Base-by-base conservation (phyloP, 371 early-diverging fungal genomes). In the Thermomucor indicae-seudaticae region DNA sequence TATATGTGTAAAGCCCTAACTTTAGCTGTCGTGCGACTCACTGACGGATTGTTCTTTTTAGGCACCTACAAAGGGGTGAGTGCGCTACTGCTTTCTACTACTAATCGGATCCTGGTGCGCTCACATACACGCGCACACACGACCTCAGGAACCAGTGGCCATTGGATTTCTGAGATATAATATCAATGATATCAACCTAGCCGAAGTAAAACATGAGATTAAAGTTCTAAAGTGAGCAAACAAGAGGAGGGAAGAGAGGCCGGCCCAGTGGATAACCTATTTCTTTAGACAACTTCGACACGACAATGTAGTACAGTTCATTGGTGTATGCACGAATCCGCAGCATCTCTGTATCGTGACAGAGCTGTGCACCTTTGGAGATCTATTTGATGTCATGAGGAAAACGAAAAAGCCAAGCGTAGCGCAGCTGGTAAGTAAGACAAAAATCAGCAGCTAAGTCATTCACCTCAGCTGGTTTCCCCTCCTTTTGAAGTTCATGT, bases 121-220 rank as follows among this genome's bases (percentile, higher is more conserved):
- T n/a, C n/a, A n/a, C n/a, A n/a, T n/a, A n/a, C n/a, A n/a, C 43
- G 35, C 25, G 19, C 22, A 39, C 43, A 27, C 28, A 20, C 17
- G 16, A 23, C 16, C n/a, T 31, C 51, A 81, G 84, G 79, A 81
- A 60, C 64, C 78, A 2, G 88, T 89, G 19, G 90, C 87, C 2
- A 82, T 89, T 35, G 87, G 89, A 20, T 85, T 85, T 54, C 62
- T 87, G 31, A 69, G 86, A 10, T 64, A 85, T 40, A 68, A 75
- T n/a, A 87, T 87, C 53, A 85, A 76, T 49, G 78, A 80, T 42
- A 63, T 80, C 45, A 86, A 89, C 58, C 75, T 89, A 40, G 72
- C 72, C 24, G 88, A 87, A 57, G 80, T 87, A 37, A 85, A 83
- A 49, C 85, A 89, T 47, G 89, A 87, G 64, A 86, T 89, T 53